Evolutionary conservation across 108 stramenopile species (phyloP), one percentile per base, ranked within the genome.

Genomic region (Skeletonema menzelii): DNA sequence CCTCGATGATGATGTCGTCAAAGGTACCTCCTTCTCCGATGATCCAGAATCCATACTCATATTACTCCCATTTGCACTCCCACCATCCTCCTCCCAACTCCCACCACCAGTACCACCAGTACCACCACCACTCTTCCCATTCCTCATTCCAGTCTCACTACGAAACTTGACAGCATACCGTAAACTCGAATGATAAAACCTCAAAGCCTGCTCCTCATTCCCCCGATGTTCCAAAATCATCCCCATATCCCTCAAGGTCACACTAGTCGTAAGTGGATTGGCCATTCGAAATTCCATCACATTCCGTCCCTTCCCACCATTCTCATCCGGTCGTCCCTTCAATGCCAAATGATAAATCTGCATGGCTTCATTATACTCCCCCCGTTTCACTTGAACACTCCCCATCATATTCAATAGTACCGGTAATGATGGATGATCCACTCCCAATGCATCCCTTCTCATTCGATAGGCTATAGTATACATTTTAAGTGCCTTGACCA

Each of bases 391-490:
- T 75, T 91, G 91, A 5, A 95, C 85, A 32, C 76, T 81, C 37
- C 90, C 94, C 77, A 95, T 73, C 86, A 95, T 88, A 67, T 95
- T 95, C 26, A 95, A 65, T 31, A 93, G 65, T 5, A 93, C 89
- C 1, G 88, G 78, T 13, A 92, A 61, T 60, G 82, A 84, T 3
- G 94, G 91, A 69, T 95, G 94, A 32, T 84, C 68, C 8, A 75
- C 72, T 28, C 87, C 85, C 30, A 93, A 65, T 20, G 82, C 77
- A 57, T 95, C 94, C 10, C 88, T 34, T 27, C 91, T 80, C 70
- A 95, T 95, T 1, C 94, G 90, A 70, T 92, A 93, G 3, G 94
- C 91, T 44, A 95, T 86, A 20, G 91, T 93, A 61, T 93, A 95
- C 87, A 92, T 85, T 65, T 91, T 89, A 1, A 95, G 61, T 26